Evolutionary conservation across 441 rosid species (phyloP).

Genomic region (Eruca vesicaria): DNA sequence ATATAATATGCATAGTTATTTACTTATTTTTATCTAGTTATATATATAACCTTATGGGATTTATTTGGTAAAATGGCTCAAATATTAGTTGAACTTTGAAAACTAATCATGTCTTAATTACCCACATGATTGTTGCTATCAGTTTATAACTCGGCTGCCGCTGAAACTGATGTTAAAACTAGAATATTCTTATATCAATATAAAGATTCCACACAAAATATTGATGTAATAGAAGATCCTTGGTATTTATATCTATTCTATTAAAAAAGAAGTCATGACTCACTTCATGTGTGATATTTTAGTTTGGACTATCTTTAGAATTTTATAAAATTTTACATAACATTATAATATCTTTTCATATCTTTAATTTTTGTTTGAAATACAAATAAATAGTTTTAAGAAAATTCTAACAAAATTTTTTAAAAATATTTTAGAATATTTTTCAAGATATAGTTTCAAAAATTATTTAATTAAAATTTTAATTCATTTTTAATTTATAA

Average conservation of each 20-base stretch:
- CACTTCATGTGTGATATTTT: no score
- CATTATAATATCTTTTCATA: no score
- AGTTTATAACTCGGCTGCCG: not conserved
- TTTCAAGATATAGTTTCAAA: no score
- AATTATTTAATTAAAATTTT: no score
- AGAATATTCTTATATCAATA: not conserved
- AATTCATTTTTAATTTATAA: no score
- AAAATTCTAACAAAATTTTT: no score
- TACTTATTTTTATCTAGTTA: not conserved
- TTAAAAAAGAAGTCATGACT: no score
- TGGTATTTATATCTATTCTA: constrained; percentile 3
- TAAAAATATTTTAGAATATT: no score
- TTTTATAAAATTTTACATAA: no score
- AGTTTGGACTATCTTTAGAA: no score
- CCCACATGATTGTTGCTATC: not conserved
- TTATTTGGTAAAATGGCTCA: not conserved
- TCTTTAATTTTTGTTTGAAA: no score
- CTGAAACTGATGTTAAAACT: not conserved
- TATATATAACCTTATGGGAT: not conserved
- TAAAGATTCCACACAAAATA: not conserved
- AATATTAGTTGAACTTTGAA: not conserved
- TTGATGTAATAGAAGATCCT: not conserved
- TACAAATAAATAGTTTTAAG: no score
- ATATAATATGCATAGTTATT: not conserved
- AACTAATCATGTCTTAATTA: not conserved